These are phyloP conservation scores for Silene coronaria DNA, from an alignment of 179 eudicot species.

Conservation along the genomic window DNA sequence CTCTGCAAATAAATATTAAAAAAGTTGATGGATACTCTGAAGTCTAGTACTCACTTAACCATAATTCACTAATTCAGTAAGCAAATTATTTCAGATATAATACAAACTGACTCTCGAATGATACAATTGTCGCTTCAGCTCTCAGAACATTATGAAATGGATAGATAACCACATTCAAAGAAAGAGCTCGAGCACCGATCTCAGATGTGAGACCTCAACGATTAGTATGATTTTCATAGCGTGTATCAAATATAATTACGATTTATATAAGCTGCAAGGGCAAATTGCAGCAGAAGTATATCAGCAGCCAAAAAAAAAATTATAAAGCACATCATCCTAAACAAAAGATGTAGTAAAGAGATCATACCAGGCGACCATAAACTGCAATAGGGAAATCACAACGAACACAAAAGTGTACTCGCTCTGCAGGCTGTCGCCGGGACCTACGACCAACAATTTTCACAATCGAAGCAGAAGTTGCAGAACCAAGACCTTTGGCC, in stretches of 20 bases:
- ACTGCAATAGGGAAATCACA: constrained; percentile 93
- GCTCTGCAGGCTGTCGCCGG: constrained; percentile 81
- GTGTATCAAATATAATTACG: background rate
- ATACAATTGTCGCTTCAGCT: background rate
- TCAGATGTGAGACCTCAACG: background rate
- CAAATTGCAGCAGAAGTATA: background rate
- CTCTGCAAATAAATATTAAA: too few species aligned
- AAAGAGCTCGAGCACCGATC: background rate
- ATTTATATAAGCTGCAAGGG: background rate
- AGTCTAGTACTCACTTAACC: background rate
- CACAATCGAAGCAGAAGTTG: constrained; percentile 43
- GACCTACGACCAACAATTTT: constrained; percentile 84
- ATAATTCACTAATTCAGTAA: background rate
- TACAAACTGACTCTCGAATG: background rate
- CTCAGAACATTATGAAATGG: background rate
- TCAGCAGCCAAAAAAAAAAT: background rate
- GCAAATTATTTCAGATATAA: background rate
- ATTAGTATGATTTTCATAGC: background rate
- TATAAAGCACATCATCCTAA: background rate
- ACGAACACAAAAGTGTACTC: constrained; percentile 92
- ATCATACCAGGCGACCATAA: constrained; percentile 86
- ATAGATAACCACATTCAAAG: background rate
- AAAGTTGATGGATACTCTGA: background rate
- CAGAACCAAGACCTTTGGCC: constrained; percentile 80
- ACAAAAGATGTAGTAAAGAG: background rate